These are phyloP conservation scores for Macrolepiota dolichaula DNA, from an alignment of 768 basidiomycete genomes.

Conservation along the genomic window DNA sequence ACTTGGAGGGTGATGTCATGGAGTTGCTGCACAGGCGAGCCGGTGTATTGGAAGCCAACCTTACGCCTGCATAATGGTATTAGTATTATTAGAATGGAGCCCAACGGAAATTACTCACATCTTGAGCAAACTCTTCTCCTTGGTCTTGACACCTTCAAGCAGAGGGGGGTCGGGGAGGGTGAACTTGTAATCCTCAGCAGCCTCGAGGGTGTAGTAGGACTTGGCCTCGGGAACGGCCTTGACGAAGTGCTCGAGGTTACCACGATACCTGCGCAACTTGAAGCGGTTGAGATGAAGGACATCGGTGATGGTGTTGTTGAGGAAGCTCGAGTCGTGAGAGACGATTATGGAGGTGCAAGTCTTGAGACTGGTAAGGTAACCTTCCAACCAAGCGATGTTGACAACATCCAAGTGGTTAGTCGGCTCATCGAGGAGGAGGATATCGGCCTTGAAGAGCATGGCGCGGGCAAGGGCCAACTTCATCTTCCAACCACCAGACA, in stretches of 20 bases:
- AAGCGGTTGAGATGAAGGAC: constrained; percentile 98
- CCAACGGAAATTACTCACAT: constrained; percentile 45
- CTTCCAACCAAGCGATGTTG: constrained; percentile 97
- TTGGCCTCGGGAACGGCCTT: constrained; percentile 94
- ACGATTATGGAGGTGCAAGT: constrained; percentile 97
- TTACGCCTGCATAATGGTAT: constrained; percentile 48
- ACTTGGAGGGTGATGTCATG: constrained; percentile 96
- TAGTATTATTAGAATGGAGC: neutral
- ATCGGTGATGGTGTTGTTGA: constrained; percentile 98
- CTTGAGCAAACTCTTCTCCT: constrained; percentile 95
- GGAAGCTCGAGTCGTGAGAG: constrained; percentile 96
- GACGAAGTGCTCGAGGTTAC: constrained; percentile 94
- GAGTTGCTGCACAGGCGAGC: constrained; percentile 81
- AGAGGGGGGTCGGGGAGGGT: constrained; percentile 96
- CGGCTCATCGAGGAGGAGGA: constrained; percentile 93
- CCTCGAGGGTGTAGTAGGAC: constrained; percentile 96
- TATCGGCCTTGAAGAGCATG: constrained; percentile 98
- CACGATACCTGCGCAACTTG: constrained; percentile 93
- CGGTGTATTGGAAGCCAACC: constrained; percentile 96
- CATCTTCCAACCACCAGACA: constrained; percentile 99
- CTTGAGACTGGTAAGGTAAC: constrained; percentile 82
- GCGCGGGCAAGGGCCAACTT: constrained; percentile 96
- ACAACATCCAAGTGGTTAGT: constrained; percentile 97
- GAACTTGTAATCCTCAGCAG: constrained; percentile 96
- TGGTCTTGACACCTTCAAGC: constrained; percentile 99